Evolutionary conservation across 176 grass and related monocot species (phyloP), one percentile per base, ranked within the genome.

Genomic region (Avena eriantha): DNA sequence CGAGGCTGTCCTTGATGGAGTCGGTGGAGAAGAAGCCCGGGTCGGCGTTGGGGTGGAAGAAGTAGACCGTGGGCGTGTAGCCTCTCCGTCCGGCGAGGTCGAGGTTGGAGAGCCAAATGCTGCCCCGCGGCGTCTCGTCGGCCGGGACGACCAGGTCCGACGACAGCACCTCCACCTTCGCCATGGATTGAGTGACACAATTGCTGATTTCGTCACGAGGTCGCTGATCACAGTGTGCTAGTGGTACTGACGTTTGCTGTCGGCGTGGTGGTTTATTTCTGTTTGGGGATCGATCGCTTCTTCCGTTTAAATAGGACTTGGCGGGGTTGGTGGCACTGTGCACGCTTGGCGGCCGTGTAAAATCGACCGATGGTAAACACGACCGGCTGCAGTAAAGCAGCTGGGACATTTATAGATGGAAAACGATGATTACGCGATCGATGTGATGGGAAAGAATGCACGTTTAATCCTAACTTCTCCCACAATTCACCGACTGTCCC

Each of bases 71-170:
- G 0, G 92, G 90, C 14, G 87, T 90, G 90, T 97, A 92, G 4
- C 79, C 89, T 6, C 88, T 74, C 8, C 82, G 56, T 0, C 84
- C 83, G 2, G 89, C 86, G 10, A 91, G 75, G 56, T 94, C 95
- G 1, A 94, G 88, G 83, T 92, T 97, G 45, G 95, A 97, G 0
- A 94, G 71, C 95, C 95, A 94, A 4, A 97, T 77, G 71, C 45
- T 46, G 63, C 87, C 82, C 35, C 26, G 75, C 70, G 92, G 94
- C 15, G 92, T 93, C 82, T 76, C 89, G 39, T 87, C 90, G 1
- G 82, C 76, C 15, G 94, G 94, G 19, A 83, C 86, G 12, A 97
- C 87, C 29, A 93, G 1, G 56, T 78, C 86, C 18, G 91, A 90
- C 53, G 82, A 43, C 22, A 91, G 18, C 49, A 57, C 35, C 61